Base-by-base conservation (phyloP, 2,329 filamentous ascomycete species). In the Phialemonium atrogriseum region DNA sequence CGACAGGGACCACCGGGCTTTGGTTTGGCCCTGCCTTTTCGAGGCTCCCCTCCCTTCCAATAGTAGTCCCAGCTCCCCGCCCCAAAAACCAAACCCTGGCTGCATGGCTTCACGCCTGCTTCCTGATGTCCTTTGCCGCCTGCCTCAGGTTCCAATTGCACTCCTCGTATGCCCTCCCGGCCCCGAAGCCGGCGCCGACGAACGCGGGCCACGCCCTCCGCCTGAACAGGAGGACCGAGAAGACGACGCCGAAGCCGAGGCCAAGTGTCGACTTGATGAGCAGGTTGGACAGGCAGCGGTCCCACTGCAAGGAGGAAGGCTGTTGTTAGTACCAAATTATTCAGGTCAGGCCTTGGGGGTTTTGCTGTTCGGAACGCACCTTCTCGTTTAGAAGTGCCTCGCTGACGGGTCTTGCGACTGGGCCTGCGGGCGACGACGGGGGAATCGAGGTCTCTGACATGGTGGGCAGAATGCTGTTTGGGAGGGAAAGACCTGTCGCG, bases 361-460 rank as follows among this genome's bases (percentile, higher is more conserved):
- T n/a, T n/a, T n/a, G n/a, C n/a, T 21, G 14, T 30, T 18, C 11
- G 9, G 4, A 15, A n/a, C 11, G 11, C 24, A 95, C 91, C 87
- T 98, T 98, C 68, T 98, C 91, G 65, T 96, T 96, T 56, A 98
- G 77, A 52, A 98, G 78, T 55, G 89, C 85, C 72, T 98, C 91
- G 72, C 89, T 96, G 66, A 95, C 83, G 43, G 91, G 89, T 62
- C 85, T 77, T 60, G 81, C 73, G 56, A 83, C 72, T 43, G 76
- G 70, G 59, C 73, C 70, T 49, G 77, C 70, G 46, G 75, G 66
- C 44, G 71, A 61, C 51, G 73, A 21, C 21, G 22, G 62, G 55
- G 69, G 66, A 65, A 59, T 49, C 43, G 65, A 61, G 30, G 60
- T 56, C 50, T 73, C 68, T 48, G 72, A 59, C 73, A 77, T 77